Base-by-base conservation (phyloP, 73 alveolate genomes). In the Uronychia setigera region DNA sequence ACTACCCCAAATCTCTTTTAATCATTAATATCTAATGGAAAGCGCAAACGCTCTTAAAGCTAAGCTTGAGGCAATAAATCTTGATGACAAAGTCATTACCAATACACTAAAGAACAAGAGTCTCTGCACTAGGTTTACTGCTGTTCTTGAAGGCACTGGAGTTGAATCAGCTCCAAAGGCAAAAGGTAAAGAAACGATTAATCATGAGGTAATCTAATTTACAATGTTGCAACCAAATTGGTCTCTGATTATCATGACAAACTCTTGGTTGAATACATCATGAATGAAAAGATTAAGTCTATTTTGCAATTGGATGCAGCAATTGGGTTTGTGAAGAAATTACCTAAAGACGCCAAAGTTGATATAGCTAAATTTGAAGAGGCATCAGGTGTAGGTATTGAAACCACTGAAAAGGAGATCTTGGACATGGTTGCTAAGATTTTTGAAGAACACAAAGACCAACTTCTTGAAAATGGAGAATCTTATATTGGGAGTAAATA, bases 371-470 rank as follows among this genome's bases (percentile, higher is more conserved):
- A 84, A 60, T 97, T 97, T 80, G 93, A 92, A 80, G 78, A 75
- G 32, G 95, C 80, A 77, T 91, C 96, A 81, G 99, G 99, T 26
- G 94, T 97, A 0, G 99, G 99, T 1, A 93, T 91, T 5, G 92
- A 59, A 30, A 91, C 92, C 60, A 76, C 98, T 35, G 97, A 86
- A 76, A 97, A 92, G 59, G 98, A 97, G 74, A 90, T 97, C 58
- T 87, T 88, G 77, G 84, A 79, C 78, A 90, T 85, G 82, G 94
- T 95, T 1, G 87, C 81, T 79, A 88, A 87, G 81, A 81, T 94
- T 34, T 91, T 95, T 78, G 82, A 94, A 26, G 93, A 92, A 31
- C 84, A 94, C 81, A 84, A 87, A 59, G 97, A 87, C 0, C 76
- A 88, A 32, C 87, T 93, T n/a, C 87, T 87, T 83, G 95, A 89